These are phyloP conservation scores for Gaultheria prostrata DNA, from an alignment of 148 eudicot species.

Conservation along the genomic window DNA sequence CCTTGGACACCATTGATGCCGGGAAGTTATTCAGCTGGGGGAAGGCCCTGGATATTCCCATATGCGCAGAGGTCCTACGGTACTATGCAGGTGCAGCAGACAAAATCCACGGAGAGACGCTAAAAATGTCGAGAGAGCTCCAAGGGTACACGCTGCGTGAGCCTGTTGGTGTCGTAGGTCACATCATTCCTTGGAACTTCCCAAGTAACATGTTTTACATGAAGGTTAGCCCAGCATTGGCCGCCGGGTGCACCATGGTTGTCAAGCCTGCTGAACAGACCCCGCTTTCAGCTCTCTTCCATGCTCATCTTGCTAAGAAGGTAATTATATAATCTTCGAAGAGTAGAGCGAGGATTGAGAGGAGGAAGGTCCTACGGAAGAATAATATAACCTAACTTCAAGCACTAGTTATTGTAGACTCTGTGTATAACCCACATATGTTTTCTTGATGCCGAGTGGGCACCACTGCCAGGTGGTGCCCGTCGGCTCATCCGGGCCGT, in stretches of 20 bases:
- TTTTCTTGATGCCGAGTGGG: too few relatives aligned
- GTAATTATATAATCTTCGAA: slow-evolving; percentile 25
- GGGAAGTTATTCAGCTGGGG: slow-evolving; percentile 56
- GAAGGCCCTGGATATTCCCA: slow-evolving; percentile 53
- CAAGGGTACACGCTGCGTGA: slow-evolving; percentile 81
- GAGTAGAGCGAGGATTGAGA: too few relatives aligned
- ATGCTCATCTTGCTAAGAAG: slow-evolving; percentile 73
- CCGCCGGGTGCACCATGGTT: slow-evolving; percentile 90
- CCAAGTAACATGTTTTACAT: slow-evolving; percentile 54
- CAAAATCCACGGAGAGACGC: slow-evolving; percentile 77
- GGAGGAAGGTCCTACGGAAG: too few relatives aligned
- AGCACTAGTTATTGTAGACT: not conserved
- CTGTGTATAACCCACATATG: not conserved
- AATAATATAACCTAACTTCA: too few relatives aligned
- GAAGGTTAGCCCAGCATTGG: slow-evolving; percentile 80
- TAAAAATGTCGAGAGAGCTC: slow-evolving; percentile 62
- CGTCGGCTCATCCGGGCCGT: too few relatives aligned
- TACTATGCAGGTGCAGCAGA: slow-evolving; percentile 92
- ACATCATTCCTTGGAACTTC: slow-evolving; percentile 84
- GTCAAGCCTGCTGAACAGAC: slow-evolving; percentile 93
- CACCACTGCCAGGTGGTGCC: too few relatives aligned
- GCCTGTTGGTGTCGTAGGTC: slow-evolving; percentile 82
- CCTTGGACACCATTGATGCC: slow-evolving; percentile 55
- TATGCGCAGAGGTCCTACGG: slow-evolving; percentile 35
- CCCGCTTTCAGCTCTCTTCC: slow-evolving; percentile 76